Evolutionary conservation across 75 land plant species (phyloP).

Genomic region (Pinus taeda): DNA sequence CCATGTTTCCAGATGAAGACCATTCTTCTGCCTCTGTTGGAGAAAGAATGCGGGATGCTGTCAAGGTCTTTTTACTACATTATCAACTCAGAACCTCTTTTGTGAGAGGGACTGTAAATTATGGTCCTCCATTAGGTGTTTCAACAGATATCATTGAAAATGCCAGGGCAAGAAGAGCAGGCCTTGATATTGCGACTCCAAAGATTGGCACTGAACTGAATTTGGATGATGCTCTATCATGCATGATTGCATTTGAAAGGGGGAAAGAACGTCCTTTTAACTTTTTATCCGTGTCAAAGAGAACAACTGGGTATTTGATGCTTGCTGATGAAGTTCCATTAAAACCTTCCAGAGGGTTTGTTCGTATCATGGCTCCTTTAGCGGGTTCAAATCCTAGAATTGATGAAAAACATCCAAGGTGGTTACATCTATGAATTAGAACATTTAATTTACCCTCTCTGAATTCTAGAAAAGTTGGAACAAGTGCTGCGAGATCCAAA

Average conservation of each 20-base stretch:
- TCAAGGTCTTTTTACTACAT: constrained; percentile 82
- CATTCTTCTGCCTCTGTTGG: constrained; percentile 71
- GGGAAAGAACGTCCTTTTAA: constrained; percentile 87
- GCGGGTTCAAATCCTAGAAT: constrained; percentile 85
- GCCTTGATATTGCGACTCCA: constrained; percentile 39
- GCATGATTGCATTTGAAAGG: constrained; percentile 94
- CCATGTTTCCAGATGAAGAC: constrained; percentile 21
- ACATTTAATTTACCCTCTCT: constrained; percentile 58
- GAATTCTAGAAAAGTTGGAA: constrained; percentile 32
- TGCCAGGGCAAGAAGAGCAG: constrained; percentile 43
- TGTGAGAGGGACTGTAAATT: constrained; percentile 44
- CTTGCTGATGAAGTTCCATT: constrained; percentile 71
- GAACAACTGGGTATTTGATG: constrained; percentile 74
- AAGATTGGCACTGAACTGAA: constrained; percentile 76
- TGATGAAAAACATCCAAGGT: constrained; percentile 84
- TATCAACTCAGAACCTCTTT: constrained; percentile 64
- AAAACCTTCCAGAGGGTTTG: constrained; percentile 53
- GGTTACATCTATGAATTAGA: constrained; percentile 90
- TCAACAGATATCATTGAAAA: constrained; percentile 23
- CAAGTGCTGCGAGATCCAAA: constrained; percentile 22
- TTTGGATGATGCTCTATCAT: constrained; percentile 71
- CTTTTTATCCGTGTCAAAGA: constrained; percentile 54
- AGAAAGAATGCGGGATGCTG: constrained; percentile 69
- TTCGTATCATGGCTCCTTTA: constrained; percentile 90
- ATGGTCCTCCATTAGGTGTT: constrained; percentile 44